Base-by-base conservation (phyloP, 1,139 yeast genomes). In the Diutina neorugosa region DNA sequence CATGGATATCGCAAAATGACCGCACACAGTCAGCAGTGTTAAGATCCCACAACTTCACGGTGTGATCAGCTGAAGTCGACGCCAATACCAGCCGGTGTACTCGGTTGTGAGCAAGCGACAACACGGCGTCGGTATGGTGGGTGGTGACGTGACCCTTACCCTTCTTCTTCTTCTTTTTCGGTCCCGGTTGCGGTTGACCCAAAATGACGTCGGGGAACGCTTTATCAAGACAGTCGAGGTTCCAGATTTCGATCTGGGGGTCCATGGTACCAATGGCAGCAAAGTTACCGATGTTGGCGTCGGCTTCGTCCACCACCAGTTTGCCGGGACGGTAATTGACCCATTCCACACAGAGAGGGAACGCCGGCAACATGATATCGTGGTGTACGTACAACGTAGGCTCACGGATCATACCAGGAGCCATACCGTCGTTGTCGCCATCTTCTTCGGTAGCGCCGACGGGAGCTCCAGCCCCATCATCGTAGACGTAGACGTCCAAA, bases 231-330 rank as follows among this genome's bases (percentile, higher is more conserved):
- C 85, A 84, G 67, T 93, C 98, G 62, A 93, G 74, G 69, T 93
- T 89, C 98, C 98, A 94, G 57, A 93, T 77, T 69, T 93, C 99
- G 67, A 93, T 93, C 64, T 87, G 95, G 44, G 98, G 98, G 62
- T 93, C 98, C 67, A 93, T 91, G 1, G 98, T 88, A 65, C 98
- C 98, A 58, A 93, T 76, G 14, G 98, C 98, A 1, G 96, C 98
- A 68, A 87, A 89, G 66, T 90, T 93, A 9, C 96, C 97, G 44
- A 82, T 71, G 57, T 79, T 77, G 47, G 66, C 61, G 43, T 58
- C 64, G n/a, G 63, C 70, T n/a, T 46, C 50, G 8, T 25, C 50
- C 20, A 46, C 50, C 31, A 46, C 19, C 18, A 66, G 64, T 52
- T 60, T 61, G 9, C 75, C 77, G 37, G 91, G 89, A 59, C 76